Evolutionary conservation across 2,329 filamentous ascomycete species (phyloP).

Genomic region (Fusarium mundagurra): DNA sequence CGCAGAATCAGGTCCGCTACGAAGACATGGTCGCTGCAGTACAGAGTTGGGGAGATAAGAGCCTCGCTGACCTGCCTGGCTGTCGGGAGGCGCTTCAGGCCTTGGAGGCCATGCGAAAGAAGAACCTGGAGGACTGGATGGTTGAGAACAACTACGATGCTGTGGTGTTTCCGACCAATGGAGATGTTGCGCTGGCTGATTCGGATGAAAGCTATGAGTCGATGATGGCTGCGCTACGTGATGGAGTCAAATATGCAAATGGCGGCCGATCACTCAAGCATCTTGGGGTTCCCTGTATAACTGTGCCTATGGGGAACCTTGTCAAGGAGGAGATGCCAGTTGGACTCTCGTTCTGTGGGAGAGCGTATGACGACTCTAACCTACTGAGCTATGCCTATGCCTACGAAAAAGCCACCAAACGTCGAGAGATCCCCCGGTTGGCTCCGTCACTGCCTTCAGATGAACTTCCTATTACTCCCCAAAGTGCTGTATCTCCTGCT

Average conservation of each 20-base stretch:
- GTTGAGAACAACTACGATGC: neutral
- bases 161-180: constrained; percentile 52
- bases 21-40: neutral
- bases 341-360: constrained; percentile 62
- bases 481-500: fast-evolving
- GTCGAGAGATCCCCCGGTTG: neutral
- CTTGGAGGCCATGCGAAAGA: neutral
- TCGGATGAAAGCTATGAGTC: constrained; percentile 50
- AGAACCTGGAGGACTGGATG: neutral
- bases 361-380: constrained; percentile 55
- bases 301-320: constrained; percentile 63
- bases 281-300: constrained; percentile 63
- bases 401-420: constrained; percentile 11
- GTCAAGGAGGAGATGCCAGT: constrained; percentile 59
- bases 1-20: constrained; percentile 1
- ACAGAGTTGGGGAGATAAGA: neutral
- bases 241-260: constrained; percentile 64
- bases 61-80: neutral
- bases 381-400: constrained; percentile 41
- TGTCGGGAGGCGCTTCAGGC: neutral
- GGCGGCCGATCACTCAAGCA: constrained; percentile 64
- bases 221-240: constrained; percentile 28
- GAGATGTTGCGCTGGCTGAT: constrained; percentile 60
- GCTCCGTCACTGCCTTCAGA: neutral
- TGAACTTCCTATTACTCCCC: fast-evolving